phyloP scores from a whole-genome alignment of 1,284 basidiomycete genomes.

The Neonothopanus nambi region DNA sequence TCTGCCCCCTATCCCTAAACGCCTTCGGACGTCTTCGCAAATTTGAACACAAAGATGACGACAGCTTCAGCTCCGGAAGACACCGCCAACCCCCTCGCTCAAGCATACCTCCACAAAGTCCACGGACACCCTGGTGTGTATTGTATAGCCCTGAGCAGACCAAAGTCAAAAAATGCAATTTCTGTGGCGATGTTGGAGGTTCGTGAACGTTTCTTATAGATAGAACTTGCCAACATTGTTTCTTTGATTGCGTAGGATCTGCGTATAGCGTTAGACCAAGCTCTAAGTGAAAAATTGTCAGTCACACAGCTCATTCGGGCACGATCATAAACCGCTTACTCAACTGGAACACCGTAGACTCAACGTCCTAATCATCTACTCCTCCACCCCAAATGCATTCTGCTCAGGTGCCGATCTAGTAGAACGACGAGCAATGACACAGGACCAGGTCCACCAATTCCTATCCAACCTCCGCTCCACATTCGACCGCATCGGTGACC shows the following conservation, averaged over 20 bases:
- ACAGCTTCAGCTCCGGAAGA: neutral
- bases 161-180: conserved; percentile 16
- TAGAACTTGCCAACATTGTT: neutral
- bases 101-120: conserved; percentile 17
- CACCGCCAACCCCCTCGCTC: conserved; percentile 8
- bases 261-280: conserved; percentile 5
- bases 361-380: conserved; percentile 78
- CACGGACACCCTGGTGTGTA: conserved; percentile 14
- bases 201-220: neutral
- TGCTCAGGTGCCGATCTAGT: conserved; percentile 94
- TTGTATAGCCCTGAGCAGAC: conserved; percentile 16
- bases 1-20: neutral
- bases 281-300: conserved; percentile 10
- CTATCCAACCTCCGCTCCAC: conserved; percentile 75
- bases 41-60: neutral
- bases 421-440: conserved; percentile 82
- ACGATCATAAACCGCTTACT: too few species aligned
- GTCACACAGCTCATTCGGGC: neutral
- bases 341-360: too few species aligned
- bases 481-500: conserved; percentile 71
- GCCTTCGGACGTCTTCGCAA: neutral
- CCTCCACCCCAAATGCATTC: conserved; percentile 73
- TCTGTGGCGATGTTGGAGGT: conserved; percentile 13
- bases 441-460: conserved; percentile 75
- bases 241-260: conserved; percentile 1